These are phyloP conservation scores for Pseudisothecium myosuroides DNA, from an alignment of 225 moss, liverwort and hornwort species.

Conservation along the genomic window DNA sequence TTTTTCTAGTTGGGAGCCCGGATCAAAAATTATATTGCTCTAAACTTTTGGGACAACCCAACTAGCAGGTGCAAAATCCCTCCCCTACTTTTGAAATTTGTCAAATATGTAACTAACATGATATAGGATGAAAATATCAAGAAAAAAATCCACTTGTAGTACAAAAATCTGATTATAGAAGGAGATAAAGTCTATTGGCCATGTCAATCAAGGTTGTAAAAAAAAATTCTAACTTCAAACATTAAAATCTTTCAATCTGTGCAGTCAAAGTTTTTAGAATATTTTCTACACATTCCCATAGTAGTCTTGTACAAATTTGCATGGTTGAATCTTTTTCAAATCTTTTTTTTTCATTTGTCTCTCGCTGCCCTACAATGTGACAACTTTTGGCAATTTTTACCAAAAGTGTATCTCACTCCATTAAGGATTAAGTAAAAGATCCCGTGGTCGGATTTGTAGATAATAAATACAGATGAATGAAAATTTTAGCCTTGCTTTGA, in stretches of 20 bases:
- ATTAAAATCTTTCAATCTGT: background rate
- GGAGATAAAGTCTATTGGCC: background rate
- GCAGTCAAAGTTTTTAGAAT: background rate
- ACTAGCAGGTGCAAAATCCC: rapidly evolving
- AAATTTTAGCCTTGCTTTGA: no score
- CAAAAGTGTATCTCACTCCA: no score
- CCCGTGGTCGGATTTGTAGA: background rate
- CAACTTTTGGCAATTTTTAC: no score
- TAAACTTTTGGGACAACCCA: background rate
- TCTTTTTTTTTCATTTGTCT: no score
- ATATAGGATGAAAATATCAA: background rate
- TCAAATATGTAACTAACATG: background rate
- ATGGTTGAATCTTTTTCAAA: no score
- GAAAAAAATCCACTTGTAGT: no score
- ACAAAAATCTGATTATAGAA: background rate
- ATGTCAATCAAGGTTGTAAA: no score
- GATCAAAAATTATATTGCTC: background rate
- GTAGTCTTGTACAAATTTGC: background rate
- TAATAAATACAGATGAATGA: background rate
- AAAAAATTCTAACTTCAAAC: background rate
- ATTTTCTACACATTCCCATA: background rate
- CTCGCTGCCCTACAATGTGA: no score
- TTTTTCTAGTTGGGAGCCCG: background rate
- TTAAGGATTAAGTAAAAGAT: no score
- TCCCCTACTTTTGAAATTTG: background rate